Evolutionary conservation across 805 yeast species (phyloP).

Genomic region (Yamadazyma sp.): DNA sequence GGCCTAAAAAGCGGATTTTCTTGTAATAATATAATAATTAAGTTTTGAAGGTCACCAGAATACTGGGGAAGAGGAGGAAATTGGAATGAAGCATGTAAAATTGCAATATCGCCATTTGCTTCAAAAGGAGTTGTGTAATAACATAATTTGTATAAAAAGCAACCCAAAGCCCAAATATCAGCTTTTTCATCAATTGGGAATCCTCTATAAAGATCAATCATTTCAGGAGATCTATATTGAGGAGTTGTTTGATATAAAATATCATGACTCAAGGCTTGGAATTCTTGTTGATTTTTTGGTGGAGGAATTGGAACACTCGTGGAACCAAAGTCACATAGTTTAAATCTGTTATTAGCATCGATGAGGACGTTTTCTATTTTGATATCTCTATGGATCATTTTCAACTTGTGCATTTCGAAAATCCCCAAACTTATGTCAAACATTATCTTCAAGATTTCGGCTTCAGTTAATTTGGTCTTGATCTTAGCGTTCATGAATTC

Average conservation of each 20-base stretch:
- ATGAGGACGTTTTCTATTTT: slow-evolving; percentile 93
- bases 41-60: slow-evolving; percentile 67
- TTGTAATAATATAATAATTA: slow-evolving; percentile 75
- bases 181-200: slow-evolving; percentile 86
- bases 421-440: slow-evolving; percentile 76
- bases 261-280: slow-evolving; percentile 76
- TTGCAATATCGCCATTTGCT: slow-evolving; percentile 80
- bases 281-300: slow-evolving; percentile 72
- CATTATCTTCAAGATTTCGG: slow-evolving; percentile 80
- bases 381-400: slow-evolving; percentile 86
- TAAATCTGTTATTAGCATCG: slow-evolving; percentile 64
- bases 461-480: slow-evolving; percentile 70
- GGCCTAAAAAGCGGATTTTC: slow-evolving; percentile 84
- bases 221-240: slow-evolving; percentile 93
- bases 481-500: slow-evolving; percentile 89
- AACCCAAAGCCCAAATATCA: slow-evolving; percentile 97
- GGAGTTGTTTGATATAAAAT: slow-evolving; percentile 90
- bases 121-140: slow-evolving; percentile 96
- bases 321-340: slow-evolving; percentile 93
- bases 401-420: slow-evolving; percentile 77
- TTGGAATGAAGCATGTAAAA: slow-evolving; percentile 76
- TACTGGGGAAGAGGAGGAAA: slow-evolving; percentile 70
- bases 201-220: slow-evolving; percentile 84
- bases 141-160: slow-evolving; percentile 84
- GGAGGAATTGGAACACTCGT: slow-evolving; percentile 66